These are phyloP conservation scores for Blakeslea trispora DNA, from an alignment of 371 early-diverging fungal species.

Conservation along the genomic window DNA sequence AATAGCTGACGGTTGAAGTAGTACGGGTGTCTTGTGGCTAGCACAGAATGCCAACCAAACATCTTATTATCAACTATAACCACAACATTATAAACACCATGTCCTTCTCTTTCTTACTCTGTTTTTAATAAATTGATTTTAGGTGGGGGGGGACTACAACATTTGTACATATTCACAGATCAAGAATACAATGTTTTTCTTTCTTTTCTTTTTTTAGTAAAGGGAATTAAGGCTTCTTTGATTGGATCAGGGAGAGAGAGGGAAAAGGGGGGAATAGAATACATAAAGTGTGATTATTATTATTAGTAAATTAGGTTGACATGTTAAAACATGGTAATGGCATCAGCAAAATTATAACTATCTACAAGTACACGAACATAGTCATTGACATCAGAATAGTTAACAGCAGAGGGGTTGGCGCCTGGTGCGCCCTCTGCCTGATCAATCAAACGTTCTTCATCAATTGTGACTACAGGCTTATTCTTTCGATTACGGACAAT, in stretches of 20 bases:
- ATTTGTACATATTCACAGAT: too few relatives aligned
- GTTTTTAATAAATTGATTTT: too few relatives aligned
- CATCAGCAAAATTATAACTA: conserved; percentile 24
- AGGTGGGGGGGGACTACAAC: too few relatives aligned
- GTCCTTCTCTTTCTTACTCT: too few relatives aligned
- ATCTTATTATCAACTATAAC: too few relatives aligned
- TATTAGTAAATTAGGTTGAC: background rate
- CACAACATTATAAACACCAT: too few relatives aligned
- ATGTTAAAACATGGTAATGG: conserved; percentile 21
- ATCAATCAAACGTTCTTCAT: conserved; percentile 23
- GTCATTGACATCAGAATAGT: conserved; percentile 19
- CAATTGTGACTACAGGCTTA: conserved; percentile 28
- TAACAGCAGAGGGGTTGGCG: conserved; percentile 7
- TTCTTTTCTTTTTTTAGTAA: too few relatives aligned
- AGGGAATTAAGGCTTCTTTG: too few relatives aligned
- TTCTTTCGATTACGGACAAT: conserved; percentile 27
- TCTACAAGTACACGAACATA: conserved; percentile 29
- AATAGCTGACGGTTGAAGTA: too few relatives aligned
- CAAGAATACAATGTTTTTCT: too few relatives aligned
- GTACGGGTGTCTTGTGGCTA: conserved; percentile 22
- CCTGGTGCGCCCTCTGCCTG: conserved; percentile 26
- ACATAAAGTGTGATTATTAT: conserved; percentile 1
- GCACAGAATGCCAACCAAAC: conserved; percentile 5
- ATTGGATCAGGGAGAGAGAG: too few relatives aligned
- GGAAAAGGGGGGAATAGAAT: too few relatives aligned